These are phyloP conservation scores for Barnettozyma sp. DNA, from an alignment of 805 yeast species.

Conservation along the genomic window DNA sequence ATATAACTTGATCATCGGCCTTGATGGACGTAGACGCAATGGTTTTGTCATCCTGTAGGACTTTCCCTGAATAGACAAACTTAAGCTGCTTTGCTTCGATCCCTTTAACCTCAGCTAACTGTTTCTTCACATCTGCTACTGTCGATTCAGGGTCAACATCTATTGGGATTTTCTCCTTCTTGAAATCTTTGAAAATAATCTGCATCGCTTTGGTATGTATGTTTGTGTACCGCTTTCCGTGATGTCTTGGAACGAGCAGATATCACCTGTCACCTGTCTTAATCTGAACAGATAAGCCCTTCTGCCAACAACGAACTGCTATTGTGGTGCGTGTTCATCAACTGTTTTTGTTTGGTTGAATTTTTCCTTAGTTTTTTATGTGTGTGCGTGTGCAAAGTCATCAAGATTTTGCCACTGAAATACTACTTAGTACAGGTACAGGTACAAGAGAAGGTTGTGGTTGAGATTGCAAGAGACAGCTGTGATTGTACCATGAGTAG, in stretches of 20 bases:
- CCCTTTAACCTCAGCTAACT: constrained; percentile 58
- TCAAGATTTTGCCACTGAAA: constrained; percentile 4
- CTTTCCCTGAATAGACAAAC: constrained; percentile 81
- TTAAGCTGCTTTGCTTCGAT: constrained; percentile 73
- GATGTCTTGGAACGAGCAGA: too few species aligned
- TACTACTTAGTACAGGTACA: too few species aligned
- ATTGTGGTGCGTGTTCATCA: background rate
- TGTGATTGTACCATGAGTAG: constrained; percentile 19
- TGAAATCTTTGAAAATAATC: constrained; percentile 81
- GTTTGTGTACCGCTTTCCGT: too few species aligned
- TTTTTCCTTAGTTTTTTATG: constrained; percentile 1
- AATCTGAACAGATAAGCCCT: too few species aligned
- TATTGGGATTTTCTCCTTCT: constrained; percentile 78
- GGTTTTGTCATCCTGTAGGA: constrained; percentile 75
- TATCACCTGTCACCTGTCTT: too few species aligned
- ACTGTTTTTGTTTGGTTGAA: background rate
- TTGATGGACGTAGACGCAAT: constrained; percentile 69
- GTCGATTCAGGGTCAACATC: constrained; percentile 54
- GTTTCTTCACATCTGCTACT: constrained; percentile 60
- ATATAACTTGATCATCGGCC: constrained; percentile 81
- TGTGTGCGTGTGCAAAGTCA: too few species aligned
- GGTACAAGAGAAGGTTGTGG: too few species aligned
- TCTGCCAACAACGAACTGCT: background rate
- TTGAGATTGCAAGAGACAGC: too few species aligned
- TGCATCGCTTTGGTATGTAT: constrained; percentile 45